phyloP scores from a whole-genome alignment of 345 rosid genomes.

The Heritiera fomes region DNA sequence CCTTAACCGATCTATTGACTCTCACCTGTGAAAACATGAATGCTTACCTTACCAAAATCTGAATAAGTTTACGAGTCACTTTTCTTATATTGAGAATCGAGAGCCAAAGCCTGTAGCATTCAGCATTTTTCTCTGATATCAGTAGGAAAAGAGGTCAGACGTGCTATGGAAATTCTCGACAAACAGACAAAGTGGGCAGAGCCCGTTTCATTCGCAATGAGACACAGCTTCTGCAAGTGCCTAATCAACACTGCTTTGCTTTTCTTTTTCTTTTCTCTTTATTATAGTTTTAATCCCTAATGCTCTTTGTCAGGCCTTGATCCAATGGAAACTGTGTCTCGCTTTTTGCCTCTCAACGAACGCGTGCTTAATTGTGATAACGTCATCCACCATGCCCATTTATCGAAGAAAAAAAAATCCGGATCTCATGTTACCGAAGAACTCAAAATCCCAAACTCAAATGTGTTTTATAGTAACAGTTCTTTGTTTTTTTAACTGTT shows the following conservation, averaged over 20 bases:
- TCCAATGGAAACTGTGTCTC: conserved; percentile 31
- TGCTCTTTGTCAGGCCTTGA: conserved; percentile 33
- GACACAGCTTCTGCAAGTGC: conserved; percentile 34
- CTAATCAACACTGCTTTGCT: conserved; percentile 29
- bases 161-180: conserved; percentile 49
- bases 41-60: conserved; percentile 25
- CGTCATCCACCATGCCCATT: conserved; percentile 35
- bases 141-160: conserved; percentile 19
- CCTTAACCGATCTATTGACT: conserved; percentile 24
- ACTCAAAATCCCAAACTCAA: conserved; percentile 19
- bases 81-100: not conserved
- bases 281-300: not conserved
- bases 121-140: not conserved
- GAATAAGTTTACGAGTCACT: conserved; percentile 19
- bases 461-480: not conserved
- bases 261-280: conserved; percentile 9
- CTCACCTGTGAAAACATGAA: conserved; percentile 13
- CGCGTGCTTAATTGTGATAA: conserved; percentile 43
- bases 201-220: conserved; percentile 31
- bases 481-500: not conserved
- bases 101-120: conserved; percentile 8
- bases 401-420: not conserved
- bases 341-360: conserved; percentile 34
- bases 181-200: conserved; percentile 50
- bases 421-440: not conserved